Conservation (phyloP, 2,329 filamentous ascomycete species). For the Penicillium sclerotiorum region DNA sequence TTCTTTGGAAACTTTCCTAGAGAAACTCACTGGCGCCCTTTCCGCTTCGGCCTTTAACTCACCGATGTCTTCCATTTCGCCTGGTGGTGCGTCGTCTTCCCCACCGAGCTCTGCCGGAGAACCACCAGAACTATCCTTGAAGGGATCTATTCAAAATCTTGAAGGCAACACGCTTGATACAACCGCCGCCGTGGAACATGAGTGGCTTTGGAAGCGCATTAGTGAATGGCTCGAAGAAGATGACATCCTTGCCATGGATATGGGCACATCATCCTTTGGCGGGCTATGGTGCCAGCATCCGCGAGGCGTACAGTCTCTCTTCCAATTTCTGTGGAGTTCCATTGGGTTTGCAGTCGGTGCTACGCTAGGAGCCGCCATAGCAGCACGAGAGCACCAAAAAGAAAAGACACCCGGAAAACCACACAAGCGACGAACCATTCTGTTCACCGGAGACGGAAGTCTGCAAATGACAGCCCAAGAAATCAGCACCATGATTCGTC, state of each 20-base stretch:
- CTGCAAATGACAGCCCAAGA: constrained; percentile 83
- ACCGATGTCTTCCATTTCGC: constrained; percentile 28
- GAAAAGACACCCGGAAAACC: neutral
- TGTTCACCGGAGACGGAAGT: constrained; percentile 84
- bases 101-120: neutral
- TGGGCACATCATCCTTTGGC: constrained; percentile 80
- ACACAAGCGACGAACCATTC: constrained; percentile 63
- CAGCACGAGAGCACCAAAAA: constrained; percentile 66
- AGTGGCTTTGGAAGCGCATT: constrained; percentile 70
- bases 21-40: constrained; percentile 63
- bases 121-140: neutral
- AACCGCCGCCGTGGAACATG: constrained; percentile 51
- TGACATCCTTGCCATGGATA: constrained; percentile 80
- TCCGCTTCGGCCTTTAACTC: constrained; percentile 46
- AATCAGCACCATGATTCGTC: constrained; percentile 75
- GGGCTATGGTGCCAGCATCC: constrained; percentile 80
- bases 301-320: constrained; percentile 68
- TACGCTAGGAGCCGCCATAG: constrained; percentile 68
- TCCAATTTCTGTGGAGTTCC: constrained; percentile 69
- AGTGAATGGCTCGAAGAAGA: constrained; percentile 68
- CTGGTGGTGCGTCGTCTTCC: neutral
- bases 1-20: constrained; percentile 74
- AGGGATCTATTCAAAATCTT: neutral
- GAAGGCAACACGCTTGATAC: constrained; percentile 58
- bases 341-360: constrained; percentile 65